Base-by-base conservation (phyloP, 2,329 filamentous ascomycete species). In the Mycogone perniciosa region DNA sequence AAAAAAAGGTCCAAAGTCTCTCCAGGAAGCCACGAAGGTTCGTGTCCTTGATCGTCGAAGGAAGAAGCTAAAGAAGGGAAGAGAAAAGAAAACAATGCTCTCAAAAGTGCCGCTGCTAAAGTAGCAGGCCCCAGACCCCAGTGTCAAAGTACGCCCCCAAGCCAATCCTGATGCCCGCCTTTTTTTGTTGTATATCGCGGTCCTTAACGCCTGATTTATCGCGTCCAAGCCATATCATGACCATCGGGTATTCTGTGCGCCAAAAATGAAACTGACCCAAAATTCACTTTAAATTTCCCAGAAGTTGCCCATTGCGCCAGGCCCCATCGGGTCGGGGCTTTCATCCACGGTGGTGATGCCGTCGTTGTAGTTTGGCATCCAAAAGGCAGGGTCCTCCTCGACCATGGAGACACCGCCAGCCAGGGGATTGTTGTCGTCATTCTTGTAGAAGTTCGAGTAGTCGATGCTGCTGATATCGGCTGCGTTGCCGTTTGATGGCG, bases 361-460 rank as follows among this genome's bases (percentile, higher is more conserved):
- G 39, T 70, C 68, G 52, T 68, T 66, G 59, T 75, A 76, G 46
- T 76, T 73, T 35, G 67, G 67, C 63, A 76, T 70, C 74, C 75
- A 79, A 49, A 75, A 72, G 3, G 70, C 68, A 20, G 73, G 66
- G 55, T 79, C 75, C 39, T 78, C 72, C 37, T 82, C 79, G 7
- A 79, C 70, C 56, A 76, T 69, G 6, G 74, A 71, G 30, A 76
- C 67, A 42, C 76, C 71, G 11, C 69, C 67, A 38, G 68, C 62
- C 55, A 73, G 61, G 6, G 70, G 64, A 38, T 64, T 66, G 39
- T 60, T 61, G 33, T 73, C 67, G 0, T 70, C 67, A 47, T 74
- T 74, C 58, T 77, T 76, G 58, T 77, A 73, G 60, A 82, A 80
- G 51, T 76, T 76, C 53, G 80, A 75, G 56, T 80, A 76, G 58